These are phyloP conservation scores for Neofusicoccum parvum DNA, from an alignment of 2,329 filamentous ascomycete genomes.

Conservation along the genomic window DNA sequence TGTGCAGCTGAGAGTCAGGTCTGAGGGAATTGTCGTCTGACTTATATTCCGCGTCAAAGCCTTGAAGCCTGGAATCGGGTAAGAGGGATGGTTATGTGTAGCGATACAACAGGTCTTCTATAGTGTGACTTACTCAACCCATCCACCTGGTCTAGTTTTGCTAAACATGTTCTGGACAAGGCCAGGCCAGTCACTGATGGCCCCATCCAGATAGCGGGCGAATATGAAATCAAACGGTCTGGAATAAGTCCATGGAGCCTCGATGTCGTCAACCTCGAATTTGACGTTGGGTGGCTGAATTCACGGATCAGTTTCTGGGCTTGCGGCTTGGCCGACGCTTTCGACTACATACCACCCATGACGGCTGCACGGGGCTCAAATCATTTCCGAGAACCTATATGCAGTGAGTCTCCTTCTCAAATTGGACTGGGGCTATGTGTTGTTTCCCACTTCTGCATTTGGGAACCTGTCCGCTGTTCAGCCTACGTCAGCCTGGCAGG, in stretches of 20 bases:
- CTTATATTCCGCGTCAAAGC: slow-evolving; percentile 45
- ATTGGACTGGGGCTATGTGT: no score
- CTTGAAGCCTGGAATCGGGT: slow-evolving; percentile 36
- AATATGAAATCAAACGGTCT: slow-evolving; percentile 60
- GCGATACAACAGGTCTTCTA: not conserved
- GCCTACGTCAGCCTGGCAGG: not conserved
- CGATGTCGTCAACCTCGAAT: slow-evolving; percentile 65
- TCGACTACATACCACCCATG: slow-evolving; percentile 19
- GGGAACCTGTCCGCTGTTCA: slow-evolving; percentile 7
- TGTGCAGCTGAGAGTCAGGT: not conserved
- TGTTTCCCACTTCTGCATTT: not conserved
- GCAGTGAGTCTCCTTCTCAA: not conserved
- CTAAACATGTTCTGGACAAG: slow-evolving; percentile 48
- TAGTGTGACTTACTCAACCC: slow-evolving; percentile 40
- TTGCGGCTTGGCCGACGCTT: no score
- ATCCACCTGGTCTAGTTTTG: slow-evolving; percentile 46
- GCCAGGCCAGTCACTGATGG: slow-evolving; percentile 57
- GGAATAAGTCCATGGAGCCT: slow-evolving; percentile 58
- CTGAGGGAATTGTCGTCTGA: slow-evolving; percentile 38
- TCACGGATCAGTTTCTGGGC: not conserved
- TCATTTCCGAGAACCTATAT: slow-evolving; percentile 37
- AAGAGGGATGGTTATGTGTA: no score
- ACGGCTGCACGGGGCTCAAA: slow-evolving; percentile 53
- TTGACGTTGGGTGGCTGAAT: slow-evolving; percentile 56
- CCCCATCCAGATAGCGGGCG: slow-evolving; percentile 53